Conservation (phyloP, 116 monocot genomes). For the Phalaenopsis hybrid region DNA sequence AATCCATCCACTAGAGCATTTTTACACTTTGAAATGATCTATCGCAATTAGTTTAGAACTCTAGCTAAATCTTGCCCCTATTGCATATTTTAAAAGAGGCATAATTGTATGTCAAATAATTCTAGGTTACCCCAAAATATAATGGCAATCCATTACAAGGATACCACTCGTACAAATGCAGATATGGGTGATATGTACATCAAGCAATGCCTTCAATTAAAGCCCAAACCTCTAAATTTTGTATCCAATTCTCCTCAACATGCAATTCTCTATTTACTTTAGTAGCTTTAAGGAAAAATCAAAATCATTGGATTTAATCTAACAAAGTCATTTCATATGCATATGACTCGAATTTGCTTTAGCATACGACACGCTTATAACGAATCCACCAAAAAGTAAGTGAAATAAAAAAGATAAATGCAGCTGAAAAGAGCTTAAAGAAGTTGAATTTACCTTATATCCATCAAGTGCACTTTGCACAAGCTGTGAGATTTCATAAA, state of each 20-base stretch:
- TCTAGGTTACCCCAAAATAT: background rate
- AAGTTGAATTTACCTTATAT: conserved; percentile 51
- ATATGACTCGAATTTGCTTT: background rate
- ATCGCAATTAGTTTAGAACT: background rate
- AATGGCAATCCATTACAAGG: background rate
- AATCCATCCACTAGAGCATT: background rate
- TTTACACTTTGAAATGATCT: background rate
- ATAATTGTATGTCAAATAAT: background rate
- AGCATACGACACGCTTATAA: background rate
- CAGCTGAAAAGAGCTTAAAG: background rate
- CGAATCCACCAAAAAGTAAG: background rate
- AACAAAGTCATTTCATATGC: background rate
- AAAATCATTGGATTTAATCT: background rate
- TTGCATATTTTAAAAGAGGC: background rate
- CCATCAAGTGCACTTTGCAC: conserved; percentile 93
- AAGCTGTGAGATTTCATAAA: conserved; percentile 82
- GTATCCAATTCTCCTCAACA: background rate
- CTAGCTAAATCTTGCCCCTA: no score
- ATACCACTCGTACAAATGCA: no score
- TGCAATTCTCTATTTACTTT: background rate
- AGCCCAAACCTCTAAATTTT: background rate
- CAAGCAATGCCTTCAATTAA: background rate
- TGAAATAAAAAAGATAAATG: background rate
- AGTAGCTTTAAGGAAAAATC: background rate
- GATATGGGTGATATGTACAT: background rate